Percentiles rank a stretch among this genome's conserved stretches.
Conservation (phyloP, 495 filamentous ascomycete species). For the Tuber umbilicatum region DNA sequence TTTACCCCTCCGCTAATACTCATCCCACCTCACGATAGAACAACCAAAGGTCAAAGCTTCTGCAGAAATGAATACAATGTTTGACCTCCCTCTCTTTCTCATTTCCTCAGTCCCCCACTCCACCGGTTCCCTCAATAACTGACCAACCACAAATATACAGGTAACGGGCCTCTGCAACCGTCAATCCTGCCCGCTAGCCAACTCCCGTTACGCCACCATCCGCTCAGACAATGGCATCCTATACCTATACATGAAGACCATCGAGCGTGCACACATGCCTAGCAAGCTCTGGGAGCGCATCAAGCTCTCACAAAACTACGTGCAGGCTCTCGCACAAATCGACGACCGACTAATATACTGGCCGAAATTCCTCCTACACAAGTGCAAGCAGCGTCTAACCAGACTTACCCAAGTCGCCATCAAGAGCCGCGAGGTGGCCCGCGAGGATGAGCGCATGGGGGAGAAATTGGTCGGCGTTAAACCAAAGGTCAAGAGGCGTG, state of each 20-base stretch:
- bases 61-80: constrained; percentile 89
- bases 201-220: constrained; percentile 90
- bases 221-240: constrained; percentile 73
- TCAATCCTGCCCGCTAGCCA: constrained; percentile 91
- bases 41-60: constrained; percentile 86
- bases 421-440: constrained; percentile 71
- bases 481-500: constrained; percentile 81
- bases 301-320: constrained; percentile 82
- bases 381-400: constrained; percentile 96
- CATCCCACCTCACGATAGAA: constrained; percentile 48
- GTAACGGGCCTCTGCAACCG: constrained; percentile 92
- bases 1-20: constrained; percentile 17
- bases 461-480: constrained; percentile 85
- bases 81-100: too few species aligned
- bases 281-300: constrained; percentile 93
- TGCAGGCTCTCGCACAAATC: constrained; percentile 76
- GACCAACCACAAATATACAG: constrained; percentile 26
- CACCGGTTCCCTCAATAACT: constrained; percentile 9
- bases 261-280: constrained; percentile 85
- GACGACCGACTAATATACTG: constrained; percentile 87
- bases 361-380: constrained; percentile 91
- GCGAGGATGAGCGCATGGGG: constrained; percentile 83
- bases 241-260: constrained; percentile 96
- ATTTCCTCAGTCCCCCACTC: neutral
- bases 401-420: constrained; percentile 89